Percentiles rank a stretch among this genome's conserved stretches.
These are phyloP conservation scores for Ophiostoma piceae DNA, from an alignment of 2,329 filamentous ascomycete genomes.

Conservation along the genomic window DNA sequence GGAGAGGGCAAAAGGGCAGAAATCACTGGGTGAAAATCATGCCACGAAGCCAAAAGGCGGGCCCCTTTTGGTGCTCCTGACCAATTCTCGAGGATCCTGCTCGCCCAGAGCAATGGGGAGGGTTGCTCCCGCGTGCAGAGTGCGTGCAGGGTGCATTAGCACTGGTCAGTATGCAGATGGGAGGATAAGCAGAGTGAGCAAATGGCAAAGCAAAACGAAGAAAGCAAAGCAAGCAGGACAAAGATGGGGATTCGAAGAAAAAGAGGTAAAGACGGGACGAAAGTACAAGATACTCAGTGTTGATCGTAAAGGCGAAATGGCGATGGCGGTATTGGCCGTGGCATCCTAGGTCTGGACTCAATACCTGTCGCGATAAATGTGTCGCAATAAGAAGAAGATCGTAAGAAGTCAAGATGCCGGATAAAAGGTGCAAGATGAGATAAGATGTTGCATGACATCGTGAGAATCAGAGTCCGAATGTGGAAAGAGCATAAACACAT, in stretches of 20 bases:
- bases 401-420: too few relatives aligned
- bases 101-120: not conserved
- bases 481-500: not conserved
- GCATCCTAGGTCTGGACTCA: too few relatives aligned
- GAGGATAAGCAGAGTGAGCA: not conserved
- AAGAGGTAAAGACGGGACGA: too few relatives aligned
- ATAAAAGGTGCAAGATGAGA: not conserved
- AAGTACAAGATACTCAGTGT: too few relatives aligned
- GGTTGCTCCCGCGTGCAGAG: not conserved
- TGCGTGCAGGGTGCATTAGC: not conserved
- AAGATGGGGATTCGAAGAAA: too few relatives aligned
- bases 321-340: too few relatives aligned
- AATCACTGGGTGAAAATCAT: conserved; percentile 29
- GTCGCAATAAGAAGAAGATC: too few relatives aligned
- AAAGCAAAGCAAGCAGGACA: not conserved
- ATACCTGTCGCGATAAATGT: too few relatives aligned
- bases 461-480: not conserved
- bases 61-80: conserved; percentile 13
- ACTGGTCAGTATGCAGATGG: not conserved
- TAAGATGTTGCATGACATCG: not conserved
- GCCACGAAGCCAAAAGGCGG: conserved; percentile 32
- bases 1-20: not conserved
- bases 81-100: not conserved
- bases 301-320: too few relatives aligned
- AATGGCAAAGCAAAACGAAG: not conserved